A percentile compares a stretch with the other conserved stretches of the same genome.
Evolutionary conservation across 331 rosid genomes (phyloP).

Genomic region (Stylosanthes scabra): DNA sequence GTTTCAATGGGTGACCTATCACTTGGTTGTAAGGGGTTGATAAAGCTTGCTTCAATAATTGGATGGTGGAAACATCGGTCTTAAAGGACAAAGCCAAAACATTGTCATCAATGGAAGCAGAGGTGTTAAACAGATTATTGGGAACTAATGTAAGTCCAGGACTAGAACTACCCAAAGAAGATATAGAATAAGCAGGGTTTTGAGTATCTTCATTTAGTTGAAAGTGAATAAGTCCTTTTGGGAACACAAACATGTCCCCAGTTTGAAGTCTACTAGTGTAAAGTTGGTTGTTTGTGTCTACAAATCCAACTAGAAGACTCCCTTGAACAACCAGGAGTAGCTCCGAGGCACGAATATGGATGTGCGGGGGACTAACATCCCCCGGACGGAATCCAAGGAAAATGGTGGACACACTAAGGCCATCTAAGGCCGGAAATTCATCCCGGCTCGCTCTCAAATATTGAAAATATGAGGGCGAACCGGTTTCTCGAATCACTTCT

Average conservation of each 20-base stretch:
- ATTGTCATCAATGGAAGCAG: slow-evolving; percentile 35
- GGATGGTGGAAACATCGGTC: slow-evolving; percentile 45
- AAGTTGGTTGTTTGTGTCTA: slow-evolving; percentile 46
- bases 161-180: slow-evolving; percentile 50
- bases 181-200: slow-evolving; percentile 28
- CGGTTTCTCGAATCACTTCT: neutral
- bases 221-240: slow-evolving; percentile 51
- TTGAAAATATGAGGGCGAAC: slow-evolving; percentile 35
- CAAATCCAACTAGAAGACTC: slow-evolving; percentile 47
- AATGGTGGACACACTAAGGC: slow-evolving; percentile 66
- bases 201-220: slow-evolving; percentile 36
- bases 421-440: slow-evolving; percentile 36
- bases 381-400: slow-evolving; percentile 47
- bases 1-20: neutral
- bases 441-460: slow-evolving; percentile 41
- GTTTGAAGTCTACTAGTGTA: slow-evolving; percentile 20
- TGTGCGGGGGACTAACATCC: slow-evolving; percentile 39
- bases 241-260: slow-evolving; percentile 47
- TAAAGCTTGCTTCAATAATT: slow-evolving; percentile 40
- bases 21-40: no score
- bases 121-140: slow-evolving; percentile 32
- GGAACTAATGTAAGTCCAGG: slow-evolving; percentile 39
- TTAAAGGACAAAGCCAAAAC: slow-evolving; percentile 51
- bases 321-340: slow-evolving; percentile 35
- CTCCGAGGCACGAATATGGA: slow-evolving; percentile 45